A percentile compares a stretch with the other conserved stretches of the same genome.
Conservation (phyloP, 176 grass and related monocot genomes). For the Oryza glaberrima region DNA sequence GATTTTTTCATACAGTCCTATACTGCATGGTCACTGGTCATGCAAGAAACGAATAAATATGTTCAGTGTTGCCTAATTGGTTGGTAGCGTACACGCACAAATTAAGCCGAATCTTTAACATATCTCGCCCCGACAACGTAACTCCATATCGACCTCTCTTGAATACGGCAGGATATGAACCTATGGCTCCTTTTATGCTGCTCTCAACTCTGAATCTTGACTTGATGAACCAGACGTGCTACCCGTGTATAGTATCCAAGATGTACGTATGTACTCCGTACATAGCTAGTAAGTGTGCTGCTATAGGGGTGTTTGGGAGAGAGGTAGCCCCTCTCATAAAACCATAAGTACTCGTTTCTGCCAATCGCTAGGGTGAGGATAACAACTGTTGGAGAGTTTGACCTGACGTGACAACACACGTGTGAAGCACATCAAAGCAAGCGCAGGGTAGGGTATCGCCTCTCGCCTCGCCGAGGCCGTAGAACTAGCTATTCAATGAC, state of each 20-base stretch:
- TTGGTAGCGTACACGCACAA: neutral
- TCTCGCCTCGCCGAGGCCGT: slow-evolving; percentile 7
- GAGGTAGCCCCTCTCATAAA: too few species aligned
- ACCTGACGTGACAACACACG: slow-evolving; percentile 44
- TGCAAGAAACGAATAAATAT: neutral
- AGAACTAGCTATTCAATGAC: slow-evolving; percentile 29
- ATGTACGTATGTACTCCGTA: neutral
- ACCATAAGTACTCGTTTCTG: neutral
- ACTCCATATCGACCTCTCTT: neutral
- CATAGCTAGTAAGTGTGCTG: too few species aligned
- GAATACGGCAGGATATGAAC: neutral
- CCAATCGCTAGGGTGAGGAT: neutral
- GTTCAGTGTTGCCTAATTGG: neutral
- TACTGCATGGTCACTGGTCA: slow-evolving; percentile 9
- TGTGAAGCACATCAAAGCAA: slow-evolving; percentile 18
- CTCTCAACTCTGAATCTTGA: neutral
- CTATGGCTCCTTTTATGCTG: neutral
- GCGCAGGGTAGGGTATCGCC: neutral
- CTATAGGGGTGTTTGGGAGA: neutral
- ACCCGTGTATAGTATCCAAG: neutral
- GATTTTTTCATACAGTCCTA: neutral
- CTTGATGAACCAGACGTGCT: neutral
- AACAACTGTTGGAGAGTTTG: slow-evolving; percentile 24
- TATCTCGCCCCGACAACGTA: neutral
- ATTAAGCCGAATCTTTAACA: neutral